phyloP scores from a whole-genome alignment of 805 yeast genomes.

The Cephaloascus fragrans region DNA sequence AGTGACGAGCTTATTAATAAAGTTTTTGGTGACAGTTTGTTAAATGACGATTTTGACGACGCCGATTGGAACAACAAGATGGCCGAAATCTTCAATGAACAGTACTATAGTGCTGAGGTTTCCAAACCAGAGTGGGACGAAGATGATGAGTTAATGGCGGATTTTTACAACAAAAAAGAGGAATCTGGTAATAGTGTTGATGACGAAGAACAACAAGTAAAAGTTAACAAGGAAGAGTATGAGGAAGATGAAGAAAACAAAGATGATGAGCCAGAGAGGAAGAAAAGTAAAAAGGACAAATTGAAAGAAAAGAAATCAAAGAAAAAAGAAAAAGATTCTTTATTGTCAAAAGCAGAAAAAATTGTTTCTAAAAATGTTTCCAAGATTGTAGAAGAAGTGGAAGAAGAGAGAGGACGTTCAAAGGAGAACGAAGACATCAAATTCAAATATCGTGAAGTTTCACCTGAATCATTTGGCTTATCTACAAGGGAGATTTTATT shows the following conservation, averaged over 20 bases:
- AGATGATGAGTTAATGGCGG: slow-evolving; percentile 20
- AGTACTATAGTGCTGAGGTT: slow-evolving; percentile 47
- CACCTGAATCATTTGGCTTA: slow-evolving; percentile 88
- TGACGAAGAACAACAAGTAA: slow-evolving; percentile 12
- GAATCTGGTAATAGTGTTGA: slow-evolving; percentile 11
- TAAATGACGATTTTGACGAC: slow-evolving; percentile 84
- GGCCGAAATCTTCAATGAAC: slow-evolving; percentile 79
- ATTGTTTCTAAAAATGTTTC: slow-evolving; percentile 69
- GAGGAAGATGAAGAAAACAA: slow-evolving; percentile 10
- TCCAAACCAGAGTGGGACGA: slow-evolving; percentile 59
- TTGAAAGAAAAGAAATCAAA: slow-evolving; percentile 44
- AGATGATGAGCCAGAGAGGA: slow-evolving; percentile 17
- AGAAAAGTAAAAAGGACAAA: slow-evolving; percentile 44
- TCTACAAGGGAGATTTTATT: slow-evolving; percentile 76
- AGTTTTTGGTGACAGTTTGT: slow-evolving; percentile 65
- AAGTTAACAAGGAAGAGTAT: slow-evolving; percentile 7
- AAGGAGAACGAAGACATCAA: slow-evolving; percentile 35
- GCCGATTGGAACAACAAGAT: slow-evolving; percentile 86
- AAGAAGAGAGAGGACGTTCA: slow-evolving; percentile 49
- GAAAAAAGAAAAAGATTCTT: slow-evolving; percentile 51
- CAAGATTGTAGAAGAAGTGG: slow-evolving; percentile 41
- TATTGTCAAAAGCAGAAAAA: slow-evolving; percentile 62
- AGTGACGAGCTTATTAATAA: slow-evolving; percentile 48
- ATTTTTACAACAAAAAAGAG: slow-evolving; percentile 13
- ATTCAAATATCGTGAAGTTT: slow-evolving; percentile 87